phyloP scores from a whole-genome alignment of 2,329 filamentous ascomycete genomes.

The Aspergillus transmontanensis region DNA sequence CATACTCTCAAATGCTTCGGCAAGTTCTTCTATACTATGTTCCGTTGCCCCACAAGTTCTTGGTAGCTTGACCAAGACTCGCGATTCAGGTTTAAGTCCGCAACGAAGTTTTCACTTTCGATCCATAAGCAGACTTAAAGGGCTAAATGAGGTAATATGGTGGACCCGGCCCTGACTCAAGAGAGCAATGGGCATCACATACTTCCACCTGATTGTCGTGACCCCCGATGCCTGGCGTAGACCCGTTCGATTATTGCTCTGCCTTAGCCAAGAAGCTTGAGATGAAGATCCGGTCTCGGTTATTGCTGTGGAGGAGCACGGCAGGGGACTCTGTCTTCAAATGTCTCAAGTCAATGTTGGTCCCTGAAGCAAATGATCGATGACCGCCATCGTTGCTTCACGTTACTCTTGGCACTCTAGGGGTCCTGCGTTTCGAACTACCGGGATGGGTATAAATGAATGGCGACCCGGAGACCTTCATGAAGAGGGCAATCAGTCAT shows the following conservation, averaged over 20 bases:
- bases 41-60: background rate
- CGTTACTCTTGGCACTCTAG: background rate
- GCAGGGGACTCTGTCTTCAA: background rate
- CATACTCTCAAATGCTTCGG: background rate
- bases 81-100: background rate
- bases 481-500: background rate
- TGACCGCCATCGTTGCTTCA: background rate
- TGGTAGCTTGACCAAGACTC: background rate
- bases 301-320: background rate
- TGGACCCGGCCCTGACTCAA: background rate
- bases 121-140: too few species aligned
- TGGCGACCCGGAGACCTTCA: background rate
- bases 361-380: background rate
- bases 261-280: background rate
- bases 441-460: background rate
- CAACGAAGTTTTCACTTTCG: too few species aligned
- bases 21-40: background rate
- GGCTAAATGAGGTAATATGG: too few species aligned
- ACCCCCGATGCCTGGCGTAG: background rate
- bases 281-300: background rate
- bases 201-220: background rate
- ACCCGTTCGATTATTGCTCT: background rate
- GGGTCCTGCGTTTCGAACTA: background rate
- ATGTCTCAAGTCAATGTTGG: background rate
- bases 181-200: background rate